A percentile compares a stretch with the other conserved stretches of the same genome.
These are phyloP conservation scores for Leptographium flavum DNA, from an alignment of 2,329 filamentous ascomycete genomes.

Conservation along the genomic window DNA sequence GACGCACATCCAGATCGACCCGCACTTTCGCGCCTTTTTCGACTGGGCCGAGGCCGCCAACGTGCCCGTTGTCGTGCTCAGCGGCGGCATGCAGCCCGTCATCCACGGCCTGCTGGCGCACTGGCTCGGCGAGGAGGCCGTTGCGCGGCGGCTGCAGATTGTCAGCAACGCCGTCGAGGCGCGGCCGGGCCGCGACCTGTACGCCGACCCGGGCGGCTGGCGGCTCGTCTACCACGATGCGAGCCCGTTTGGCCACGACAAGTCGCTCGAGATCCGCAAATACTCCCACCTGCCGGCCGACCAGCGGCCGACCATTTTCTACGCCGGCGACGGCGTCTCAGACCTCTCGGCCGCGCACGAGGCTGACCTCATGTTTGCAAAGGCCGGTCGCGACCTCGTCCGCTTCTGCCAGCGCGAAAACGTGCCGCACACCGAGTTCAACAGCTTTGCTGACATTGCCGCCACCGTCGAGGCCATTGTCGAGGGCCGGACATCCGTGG, in stretches of 20 bases:
- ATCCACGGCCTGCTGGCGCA: conserved; percentile 72
- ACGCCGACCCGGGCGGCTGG: conserved; percentile 67
- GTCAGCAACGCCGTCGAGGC: conserved; percentile 70
- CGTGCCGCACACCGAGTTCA: conserved; percentile 45
- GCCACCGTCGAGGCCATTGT: conserved; percentile 10
- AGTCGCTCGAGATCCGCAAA: conserved; percentile 78
- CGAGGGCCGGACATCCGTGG: conserved; percentile 11
- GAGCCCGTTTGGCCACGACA: conserved; percentile 89
- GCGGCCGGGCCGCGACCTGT: conserved; percentile 50
- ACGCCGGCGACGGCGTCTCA: conserved; percentile 88
- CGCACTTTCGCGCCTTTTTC: conserved; percentile 78
- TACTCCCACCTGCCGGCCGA: conserved; percentile 59
- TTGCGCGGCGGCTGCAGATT: conserved; percentile 62
- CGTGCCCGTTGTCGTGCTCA: conserved; percentile 83
- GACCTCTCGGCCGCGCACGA: conserved; percentile 85
- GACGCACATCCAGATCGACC: conserved; percentile 77
- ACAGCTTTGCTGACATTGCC: conserved; percentile 32
- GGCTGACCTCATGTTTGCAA: conserved; percentile 87
- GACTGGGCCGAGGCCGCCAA: conserved; percentile 68
- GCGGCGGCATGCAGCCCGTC: conserved; percentile 83
- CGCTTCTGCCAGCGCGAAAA: conserved; percentile 12
- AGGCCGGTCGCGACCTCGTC: conserved; percentile 51
- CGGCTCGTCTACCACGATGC: conserved; percentile 80
- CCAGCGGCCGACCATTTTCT: conserved; percentile 72
- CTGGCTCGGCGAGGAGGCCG: conserved; percentile 62